Evolutionary conservation across 2,329 filamentous ascomycete genomes (phyloP).

Genomic region (Penicillium italicum): DNA sequence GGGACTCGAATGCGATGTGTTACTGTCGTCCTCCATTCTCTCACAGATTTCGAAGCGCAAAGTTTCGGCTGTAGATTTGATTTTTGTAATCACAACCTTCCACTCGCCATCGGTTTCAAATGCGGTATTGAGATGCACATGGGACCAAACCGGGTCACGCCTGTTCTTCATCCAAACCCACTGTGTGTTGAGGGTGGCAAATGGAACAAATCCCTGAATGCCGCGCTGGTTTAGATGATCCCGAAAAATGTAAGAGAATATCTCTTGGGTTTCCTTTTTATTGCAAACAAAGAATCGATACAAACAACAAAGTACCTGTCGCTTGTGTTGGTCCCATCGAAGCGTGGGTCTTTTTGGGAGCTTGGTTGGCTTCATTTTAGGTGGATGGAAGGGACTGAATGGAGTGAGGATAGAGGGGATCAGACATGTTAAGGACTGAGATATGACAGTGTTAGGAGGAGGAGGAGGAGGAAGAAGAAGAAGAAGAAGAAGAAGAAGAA

Average conservation of each 20-base stretch:
- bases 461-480: too few species aligned
- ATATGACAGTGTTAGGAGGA: too few species aligned
- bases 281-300: slow-evolving; percentile 23
- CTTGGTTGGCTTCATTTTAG: background rate
- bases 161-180: slow-evolving; percentile 20
- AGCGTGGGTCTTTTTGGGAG: slow-evolving; percentile 3
- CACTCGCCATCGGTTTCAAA: slow-evolving; percentile 17
- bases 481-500: too few species aligned
- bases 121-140: slow-evolving; percentile 20
- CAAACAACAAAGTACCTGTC: slow-evolving; percentile 26
- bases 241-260: slow-evolving; percentile 30
- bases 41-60: slow-evolving; percentile 5
- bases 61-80: slow-evolving; percentile 8
- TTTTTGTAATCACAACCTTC: slow-evolving; percentile 14
- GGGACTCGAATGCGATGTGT: background rate
- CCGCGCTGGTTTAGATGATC: slow-evolving; percentile 20
- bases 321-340: slow-evolving; percentile 18
- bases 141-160: slow-evolving; percentile 21
- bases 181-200: slow-evolving; percentile 17
- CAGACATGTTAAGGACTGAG: background rate
- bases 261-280: slow-evolving; percentile 2
- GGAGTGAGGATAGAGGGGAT: too few species aligned
- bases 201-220: slow-evolving; percentile 14
- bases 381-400: background rate
- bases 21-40: background rate